Base-by-base conservation (phyloP, 805 yeast genomes). In the Schizosaccharomyces pombe region DNA sequence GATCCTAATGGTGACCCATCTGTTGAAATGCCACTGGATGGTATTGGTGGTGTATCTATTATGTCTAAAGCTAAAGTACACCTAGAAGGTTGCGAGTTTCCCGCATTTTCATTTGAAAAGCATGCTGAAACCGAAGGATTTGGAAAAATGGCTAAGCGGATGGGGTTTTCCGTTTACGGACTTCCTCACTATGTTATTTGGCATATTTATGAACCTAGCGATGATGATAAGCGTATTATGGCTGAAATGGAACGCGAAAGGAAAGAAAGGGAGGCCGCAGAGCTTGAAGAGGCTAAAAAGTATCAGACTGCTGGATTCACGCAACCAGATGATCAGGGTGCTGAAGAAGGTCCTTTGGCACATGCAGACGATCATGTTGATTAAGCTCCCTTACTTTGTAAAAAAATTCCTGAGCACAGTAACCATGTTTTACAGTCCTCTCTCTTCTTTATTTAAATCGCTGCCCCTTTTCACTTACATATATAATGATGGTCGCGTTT, bases 41-140 rank as follows among this genome's bases (percentile, higher is more conserved):
- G 98, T 54, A 86, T 89, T 61, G 98, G 98, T 28, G 98, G 97
- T 59, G 98, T 89, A 47, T 85, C 95, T 0, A 86, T 91, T 59
- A 71, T 89, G 60, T 75, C 94, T 47, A 84, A 82, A 65, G 96
- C 95, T 1, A 70, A 72, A 52, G 95, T 89, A 2, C 89, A 89
- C 71, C 73, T 85, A 59, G 69, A 75, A 28, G 98, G 98, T 11
- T 80, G 93, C 1, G 93, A 85, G 68, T 89, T 87, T 74, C 97
- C 98, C 8, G 97, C 95, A 0, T 89, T 89, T 64, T 84, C 95
- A 37, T 89, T 85, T 67, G 83, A 85, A 67, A 85, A 85, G 62
- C 97, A 91, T 65, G 98, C 97, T 2, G 98, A 89, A 65, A 89
- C 97, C 1, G 97, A 91, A 68, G 97, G 94, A 0, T 89, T 91